A percentile compares a stretch with the other conserved stretches of the same genome.
phyloP scores from a whole-genome alignment of 192 early-diverging fungal species.

The Physocladia obscura region DNA sequence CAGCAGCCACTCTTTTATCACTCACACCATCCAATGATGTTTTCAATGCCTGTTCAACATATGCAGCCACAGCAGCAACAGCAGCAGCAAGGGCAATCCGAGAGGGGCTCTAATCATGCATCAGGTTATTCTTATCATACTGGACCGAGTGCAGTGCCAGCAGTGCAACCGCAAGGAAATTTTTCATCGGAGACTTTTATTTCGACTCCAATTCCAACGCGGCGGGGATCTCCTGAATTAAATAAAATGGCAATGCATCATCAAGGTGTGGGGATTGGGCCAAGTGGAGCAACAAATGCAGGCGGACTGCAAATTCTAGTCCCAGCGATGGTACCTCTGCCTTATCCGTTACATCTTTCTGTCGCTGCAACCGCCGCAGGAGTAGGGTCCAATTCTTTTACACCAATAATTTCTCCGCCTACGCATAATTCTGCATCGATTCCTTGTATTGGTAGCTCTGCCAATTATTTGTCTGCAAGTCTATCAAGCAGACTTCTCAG shows the following conservation, averaged over 20 bases:
- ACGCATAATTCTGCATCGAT: too few relatives aligned
- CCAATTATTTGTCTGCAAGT: too few relatives aligned
- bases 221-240: conserved; percentile 15
- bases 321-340: conserved; percentile 3
- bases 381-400: too few relatives aligned
- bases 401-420: conserved; percentile 7
- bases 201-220: conserved; percentile 9
- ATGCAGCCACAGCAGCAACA: too few relatives aligned
- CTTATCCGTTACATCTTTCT: not conserved
- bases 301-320: conserved; percentile 1
- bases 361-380: not conserved
- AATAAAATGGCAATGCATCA: conserved; percentile 3
- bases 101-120: not conserved
- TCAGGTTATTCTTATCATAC: conserved; percentile 4
- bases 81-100: not conserved
- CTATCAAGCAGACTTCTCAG: too few relatives aligned
- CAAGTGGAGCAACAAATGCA: not conserved
- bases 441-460: too few relatives aligned
- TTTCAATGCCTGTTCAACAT: not conserved
- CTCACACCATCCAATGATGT: conserved; percentile 13
- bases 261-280: not conserved
- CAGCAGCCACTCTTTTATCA: not conserved
- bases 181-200: not conserved
- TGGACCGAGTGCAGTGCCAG: not conserved
- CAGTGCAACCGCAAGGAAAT: not conserved